Evolutionary conservation across 129 eudicot genomes (phyloP).

Genomic region (Daucus carota): DNA sequence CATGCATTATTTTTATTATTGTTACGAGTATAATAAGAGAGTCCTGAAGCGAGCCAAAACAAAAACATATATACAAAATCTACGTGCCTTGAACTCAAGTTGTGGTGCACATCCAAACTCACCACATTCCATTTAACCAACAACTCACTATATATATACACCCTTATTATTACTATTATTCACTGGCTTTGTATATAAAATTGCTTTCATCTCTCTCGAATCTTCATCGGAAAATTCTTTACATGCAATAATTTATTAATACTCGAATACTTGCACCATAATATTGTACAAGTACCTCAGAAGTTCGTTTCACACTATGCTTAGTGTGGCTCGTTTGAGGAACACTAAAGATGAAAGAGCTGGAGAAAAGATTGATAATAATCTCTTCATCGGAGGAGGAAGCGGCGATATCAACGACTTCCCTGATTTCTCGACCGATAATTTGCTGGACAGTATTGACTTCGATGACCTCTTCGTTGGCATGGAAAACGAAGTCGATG

Average conservation of each 20-base stretch:
- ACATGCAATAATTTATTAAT: slow-evolving; percentile 3
- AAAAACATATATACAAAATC: slow-evolving; percentile 42
- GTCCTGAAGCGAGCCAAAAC: slow-evolving; percentile 24
- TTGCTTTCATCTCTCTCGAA: not conserved
- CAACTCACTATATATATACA: not conserved
- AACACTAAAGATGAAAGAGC: slow-evolving; percentile 31
- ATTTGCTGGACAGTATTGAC: slow-evolving; percentile 72
- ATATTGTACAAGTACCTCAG: not conserved
- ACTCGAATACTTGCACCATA: not conserved
- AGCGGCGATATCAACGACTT: slow-evolving; percentile 41
- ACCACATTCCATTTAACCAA: slow-evolving; percentile 15
- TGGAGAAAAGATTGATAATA: slow-evolving; percentile 27
- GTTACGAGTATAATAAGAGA: slow-evolving; percentile 11
- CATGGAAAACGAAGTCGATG: slow-evolving; percentile 57
- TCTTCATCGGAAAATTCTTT: not conserved
- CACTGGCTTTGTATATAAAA: no score
- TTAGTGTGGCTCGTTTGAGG: slow-evolving; percentile 58
- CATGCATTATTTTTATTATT: slow-evolving; percentile 19
- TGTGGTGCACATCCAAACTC: slow-evolving; percentile 66
- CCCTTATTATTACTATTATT: no score
- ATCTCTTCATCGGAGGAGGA: slow-evolving; percentile 22
- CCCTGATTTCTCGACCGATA: slow-evolving; percentile 29
- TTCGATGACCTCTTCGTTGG: slow-evolving; percentile 75
- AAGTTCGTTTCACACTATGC: slow-evolving; percentile 39
- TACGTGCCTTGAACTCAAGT: slow-evolving; percentile 17